Evolutionary conservation across 1,284 basidiomycete genomes (phyloP), one percentile per base, ranked within the genome.

Genomic region (Xerocomus cyaneibrunnescens): DNA sequence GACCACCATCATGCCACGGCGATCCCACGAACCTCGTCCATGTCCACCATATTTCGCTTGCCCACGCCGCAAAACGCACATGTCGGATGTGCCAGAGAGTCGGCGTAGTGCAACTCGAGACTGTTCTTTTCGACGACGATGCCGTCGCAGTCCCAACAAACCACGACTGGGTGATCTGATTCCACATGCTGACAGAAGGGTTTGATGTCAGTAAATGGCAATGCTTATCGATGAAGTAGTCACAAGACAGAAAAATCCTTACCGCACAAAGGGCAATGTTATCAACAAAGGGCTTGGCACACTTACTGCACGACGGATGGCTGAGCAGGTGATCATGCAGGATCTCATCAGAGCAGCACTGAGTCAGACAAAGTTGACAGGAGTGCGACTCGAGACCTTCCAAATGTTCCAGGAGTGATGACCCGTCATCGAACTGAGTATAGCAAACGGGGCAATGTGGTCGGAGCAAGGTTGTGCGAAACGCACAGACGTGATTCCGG

Each of bases 91-190:
- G 47, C 48, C 7, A 53, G 21, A n/a, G 60, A 67, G 6, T 65
- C 66, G 13, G 60, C 34, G 16, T 68, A 68, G 44, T 66, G 64
- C 28, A 37, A 41, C 10, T 57, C 61, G 25, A 66, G 57, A 47
- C 23, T 44, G n/a, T 35, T 45, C 14, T 27, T 56, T 7, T 67
- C 66, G 12, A 68, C 42, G 8, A 66, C 57, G 3, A 56, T 41
- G 5, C 64, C 67, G 31, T 54, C 62, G 34, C 64, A 66, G 22
- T 69, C 64, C 64, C 64, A 66, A 45, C 64, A 66, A 35, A 65
- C 64, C 13, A 69, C 55, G 16, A 51, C 56, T 1, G 64, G 60
- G 34, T 68, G 64, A 32, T 55, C 56, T 1, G 45, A 50, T n/a
- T 57, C 57, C 25, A 62, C 45, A 6, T 66, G 64, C 64, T 66